Base-by-base conservation (phyloP, 345 rosid genomes). In the Citrus hindsii region DNA sequence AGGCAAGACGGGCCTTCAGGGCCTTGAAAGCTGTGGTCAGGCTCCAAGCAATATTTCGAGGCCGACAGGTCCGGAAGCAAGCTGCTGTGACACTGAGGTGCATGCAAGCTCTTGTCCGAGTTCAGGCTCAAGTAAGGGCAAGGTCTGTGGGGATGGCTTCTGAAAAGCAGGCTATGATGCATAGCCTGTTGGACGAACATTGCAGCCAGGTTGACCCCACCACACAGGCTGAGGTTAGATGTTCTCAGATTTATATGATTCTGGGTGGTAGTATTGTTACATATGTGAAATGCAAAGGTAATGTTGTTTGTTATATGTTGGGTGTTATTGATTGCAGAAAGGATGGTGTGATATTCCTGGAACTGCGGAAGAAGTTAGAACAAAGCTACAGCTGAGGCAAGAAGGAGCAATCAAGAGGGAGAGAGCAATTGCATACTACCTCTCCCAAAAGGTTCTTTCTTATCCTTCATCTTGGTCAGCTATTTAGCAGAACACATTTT, bases 81-180 rank as follows among this genome's bases (percentile, higher is more conserved):
- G 98, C 98, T 53, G 95, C 93, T 27, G 90, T 96, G 80, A 90
- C 98, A 55, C 87, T 94, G 18, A 85, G 92, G 89, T 92, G 98
- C 80, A 96, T 96, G 98, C 98, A 96, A 79, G 98, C 99, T 84
- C 97, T 94, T 79, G 95, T 96, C 28, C 83, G 97, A 71, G 98
- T 90, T 65, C 98, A 96, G 84, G 91, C 93, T 77, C 90, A 89
- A 25, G 91, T 90, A 3, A 86, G 97, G 79, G 94, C 95, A 28
- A 89, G 85, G 35, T 84, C 68, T 74, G 85, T 63, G 35, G 75
- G 77, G 37, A 81, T 74, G 2, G 75, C 91, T 79, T 80, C 84
- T 1, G 88, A 88, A n/a, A 87, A 79, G 21, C 82, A 87, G 32
- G 85, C 82, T 61, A 69, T 22, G 8, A 63, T 25, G 8, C 71